Base-by-base conservation (phyloP, 257 asterid species). In the Leonotis leonurus region DNA sequence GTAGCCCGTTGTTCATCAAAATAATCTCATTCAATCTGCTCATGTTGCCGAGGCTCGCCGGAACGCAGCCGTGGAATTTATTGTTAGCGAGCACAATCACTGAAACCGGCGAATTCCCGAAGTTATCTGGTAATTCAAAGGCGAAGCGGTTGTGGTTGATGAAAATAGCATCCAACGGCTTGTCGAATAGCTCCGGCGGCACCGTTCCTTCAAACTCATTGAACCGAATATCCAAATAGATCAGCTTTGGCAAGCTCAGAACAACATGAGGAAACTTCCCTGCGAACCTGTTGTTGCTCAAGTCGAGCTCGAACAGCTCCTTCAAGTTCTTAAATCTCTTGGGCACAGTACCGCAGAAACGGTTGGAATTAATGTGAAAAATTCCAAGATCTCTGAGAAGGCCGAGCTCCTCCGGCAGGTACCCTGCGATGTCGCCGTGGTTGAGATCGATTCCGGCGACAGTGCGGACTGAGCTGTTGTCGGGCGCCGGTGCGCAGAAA, bases 401-500 rank as follows among this genome's bases (percentile, higher is more conserved):
- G 1, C 97, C 89, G 17, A 89, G 87, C 70, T 89, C 97, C 39
- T 82, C 94, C 0, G 97, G 97, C 8, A 89, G 77, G 53, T 89
- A 89, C 0, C 97, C 97, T 1, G 97, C 97, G 61, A 89, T 89
- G 73, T 89, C 97, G 5, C 86, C 95, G 27, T 89, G 97, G 88
- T 89, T 86, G 22, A 86, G 85, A 67, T 89, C 97, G 48, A 89
- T 84, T 36, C 86, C 93, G 9, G 94, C 97, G 0, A 89, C 95
- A 0, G 95, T 86, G 4, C 63, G 78, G 51, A 86, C 59, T 0
- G 73, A 67, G 2, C 77, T 70, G 24, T 89, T 56, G 68, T 89
- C 95, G 0, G 62, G 77, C 6, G 97, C 94, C 0, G 60, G 87
- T 1, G 97, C 95, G 68, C 97, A 89, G 77, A 56, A 86, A 0